phyloP scores from a whole-genome alignment of 1,139 yeast genomes.

The Saccharomycopsis phalli region DNA sequence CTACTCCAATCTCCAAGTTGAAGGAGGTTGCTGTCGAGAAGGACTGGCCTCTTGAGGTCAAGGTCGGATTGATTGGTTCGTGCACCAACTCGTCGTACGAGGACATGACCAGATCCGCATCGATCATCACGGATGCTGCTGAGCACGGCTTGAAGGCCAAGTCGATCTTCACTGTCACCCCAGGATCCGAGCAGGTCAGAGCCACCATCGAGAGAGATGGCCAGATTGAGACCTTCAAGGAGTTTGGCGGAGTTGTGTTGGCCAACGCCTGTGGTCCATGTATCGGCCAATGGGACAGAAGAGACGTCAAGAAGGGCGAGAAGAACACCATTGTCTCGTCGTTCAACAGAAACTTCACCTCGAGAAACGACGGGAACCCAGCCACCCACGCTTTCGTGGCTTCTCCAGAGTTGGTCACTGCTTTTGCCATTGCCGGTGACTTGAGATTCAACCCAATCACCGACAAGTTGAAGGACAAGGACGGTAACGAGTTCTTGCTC shows the following conservation, averaged over 20 bases:
- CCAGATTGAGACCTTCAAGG: conserved; percentile 79
- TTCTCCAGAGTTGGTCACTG: conserved; percentile 95
- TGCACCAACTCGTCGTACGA: conserved; percentile 99
- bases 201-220: conserved; percentile 98
- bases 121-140: conserved; percentile 86
- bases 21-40: conserved; percentile 79
- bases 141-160: conserved; percentile 85
- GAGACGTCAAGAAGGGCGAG: conserved; percentile 94
- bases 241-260: conserved; percentile 89
- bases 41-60: conserved; percentile 91
- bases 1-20: conserved; percentile 92
- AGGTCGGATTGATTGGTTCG: conserved; percentile 96
- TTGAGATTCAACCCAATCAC: conserved; percentile 97
- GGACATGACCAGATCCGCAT: conserved; percentile 97
- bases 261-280: conserved; percentile 99
- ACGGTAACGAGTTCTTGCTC: conserved; percentile 93
- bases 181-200: conserved; percentile 99
- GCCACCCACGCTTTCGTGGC: conserved; percentile 97
- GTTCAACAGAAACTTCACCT: conserved; percentile 97
- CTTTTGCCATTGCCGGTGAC: conserved; percentile 95
- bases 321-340: conserved; percentile 97
- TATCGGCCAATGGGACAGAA: conserved; percentile 99
- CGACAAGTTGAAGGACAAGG: conserved; percentile 85
- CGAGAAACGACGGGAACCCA: conserved; percentile 99
- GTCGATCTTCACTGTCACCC: conserved; percentile 87